phyloP scores from a whole-genome alignment of 129 eudicot species.

The Escallonia rubra region DNA sequence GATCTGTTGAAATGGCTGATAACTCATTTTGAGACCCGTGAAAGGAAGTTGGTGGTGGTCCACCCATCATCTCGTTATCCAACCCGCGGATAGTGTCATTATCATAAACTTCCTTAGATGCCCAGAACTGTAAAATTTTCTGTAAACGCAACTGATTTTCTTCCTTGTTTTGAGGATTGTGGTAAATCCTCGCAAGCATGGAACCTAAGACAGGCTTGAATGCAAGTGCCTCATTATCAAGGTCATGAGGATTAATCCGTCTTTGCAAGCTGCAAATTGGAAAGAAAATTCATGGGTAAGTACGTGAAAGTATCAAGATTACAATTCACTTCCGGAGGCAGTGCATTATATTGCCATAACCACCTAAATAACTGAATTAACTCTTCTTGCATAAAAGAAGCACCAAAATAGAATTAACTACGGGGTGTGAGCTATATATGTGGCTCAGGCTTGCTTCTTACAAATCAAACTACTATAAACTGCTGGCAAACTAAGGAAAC shows the following conservation, averaged over 20 bases:
- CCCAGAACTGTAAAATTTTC: constrained; percentile 97
- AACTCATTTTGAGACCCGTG: constrained; percentile 39
- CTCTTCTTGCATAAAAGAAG: neutral
- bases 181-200: constrained; percentile 88
- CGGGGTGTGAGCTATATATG: no score
- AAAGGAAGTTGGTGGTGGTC: constrained; percentile 40
- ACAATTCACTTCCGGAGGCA: neutral
- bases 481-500: no score
- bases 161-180: constrained; percentile 85
- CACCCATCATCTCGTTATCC: constrained; percentile 85
- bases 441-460: no score
- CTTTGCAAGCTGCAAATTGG: constrained; percentile 85
- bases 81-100: constrained; percentile 73
- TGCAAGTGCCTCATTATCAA: constrained; percentile 96
- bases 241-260: constrained; percentile 72
- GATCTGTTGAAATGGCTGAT: constrained; percentile 46
- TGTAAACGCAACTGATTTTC: constrained; percentile 94
- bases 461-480: no score
- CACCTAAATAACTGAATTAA: neutral
- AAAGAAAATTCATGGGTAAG: constrained; percentile 14
- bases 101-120: constrained; percentile 93
- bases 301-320: constrained; percentile 1
- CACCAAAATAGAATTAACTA: neutral
- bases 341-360: neutral
- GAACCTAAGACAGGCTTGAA: constrained; percentile 93